These are phyloP conservation scores for Aspergillus conjunctus DNA, from an alignment of 495 filamentous ascomycete genomes.

Conservation along the genomic window DNA sequence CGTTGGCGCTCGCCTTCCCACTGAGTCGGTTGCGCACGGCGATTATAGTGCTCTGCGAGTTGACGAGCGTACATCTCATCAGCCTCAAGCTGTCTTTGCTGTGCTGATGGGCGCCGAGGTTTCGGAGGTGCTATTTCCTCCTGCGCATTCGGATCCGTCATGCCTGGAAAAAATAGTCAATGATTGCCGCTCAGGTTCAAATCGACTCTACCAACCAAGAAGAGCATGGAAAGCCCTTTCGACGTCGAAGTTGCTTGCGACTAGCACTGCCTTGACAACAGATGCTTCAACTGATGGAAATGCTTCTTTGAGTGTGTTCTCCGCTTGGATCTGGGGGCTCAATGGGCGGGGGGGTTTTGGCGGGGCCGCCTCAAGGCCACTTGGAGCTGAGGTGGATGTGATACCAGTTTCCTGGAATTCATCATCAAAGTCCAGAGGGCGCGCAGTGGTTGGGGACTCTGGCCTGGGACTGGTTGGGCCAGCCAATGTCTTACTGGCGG, in stretches of 20 bases:
- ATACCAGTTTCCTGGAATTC: conserved; percentile 68
- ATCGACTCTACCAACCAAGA: conserved; percentile 58
- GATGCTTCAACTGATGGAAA: conserved; percentile 81
- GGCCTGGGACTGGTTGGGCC: conserved; percentile 48
- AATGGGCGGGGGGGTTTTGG: conserved; percentile 87
- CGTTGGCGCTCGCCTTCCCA: conserved; percentile 47
- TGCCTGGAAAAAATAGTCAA: conserved; percentile 57
- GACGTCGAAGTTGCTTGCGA: conserved; percentile 81
- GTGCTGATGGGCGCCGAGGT: conserved; percentile 71
- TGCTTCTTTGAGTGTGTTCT: conserved; percentile 88
- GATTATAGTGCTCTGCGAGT: conserved; percentile 85
- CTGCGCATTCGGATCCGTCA: conserved; percentile 89
- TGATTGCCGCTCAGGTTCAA: conserved; percentile 11
- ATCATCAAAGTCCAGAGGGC: conserved; percentile 84
- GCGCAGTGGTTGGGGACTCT: conserved; percentile 84
- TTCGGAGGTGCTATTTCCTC: conserved; percentile 67
- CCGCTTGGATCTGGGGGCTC: conserved; percentile 77
- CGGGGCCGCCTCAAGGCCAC: conserved; percentile 55
- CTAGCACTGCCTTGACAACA: conserved; percentile 86
- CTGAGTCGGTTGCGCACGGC: conserved; percentile 39
- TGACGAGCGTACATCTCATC: conserved; percentile 95
- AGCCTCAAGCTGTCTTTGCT: conserved; percentile 78
- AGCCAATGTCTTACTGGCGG: conserved; percentile 38
- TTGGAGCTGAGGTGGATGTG: conserved; percentile 37
- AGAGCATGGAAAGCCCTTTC: conserved; percentile 97